These are phyloP conservation scores for Casuarina cunninghamiana DNA, from an alignment of 306 rosid species.

Conservation along the genomic window DNA sequence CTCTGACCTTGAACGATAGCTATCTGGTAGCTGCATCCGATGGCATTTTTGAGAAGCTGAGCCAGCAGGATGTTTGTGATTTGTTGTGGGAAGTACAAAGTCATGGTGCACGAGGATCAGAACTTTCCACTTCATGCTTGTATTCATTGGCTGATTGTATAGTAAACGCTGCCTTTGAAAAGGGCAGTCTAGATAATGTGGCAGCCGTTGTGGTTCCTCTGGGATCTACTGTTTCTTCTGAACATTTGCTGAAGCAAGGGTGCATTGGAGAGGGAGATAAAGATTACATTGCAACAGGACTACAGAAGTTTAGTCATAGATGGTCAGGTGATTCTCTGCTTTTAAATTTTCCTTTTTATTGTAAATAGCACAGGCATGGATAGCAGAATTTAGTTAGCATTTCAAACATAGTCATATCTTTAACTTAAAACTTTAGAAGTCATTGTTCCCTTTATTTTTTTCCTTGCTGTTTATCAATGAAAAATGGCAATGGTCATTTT, in stretches of 20 bases:
- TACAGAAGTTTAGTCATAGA: conserved; percentile 40
- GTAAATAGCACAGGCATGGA: background rate
- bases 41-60: conserved; percentile 89
- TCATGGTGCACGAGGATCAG: conserved; percentile 39
- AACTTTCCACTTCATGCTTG: conserved; percentile 58
- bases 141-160: conserved; percentile 80
- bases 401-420: background rate
- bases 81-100: conserved; percentile 71
- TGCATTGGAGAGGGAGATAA: conserved; percentile 44
- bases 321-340: conserved; percentile 55
- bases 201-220: conserved; percentile 90
- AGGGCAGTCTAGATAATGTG: conserved; percentile 88
- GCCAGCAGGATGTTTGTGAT: conserved; percentile 89
- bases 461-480: background rate
- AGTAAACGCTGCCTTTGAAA: conserved; percentile 62
- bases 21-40: conserved; percentile 93
- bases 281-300: conserved; percentile 35
- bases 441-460: background rate
- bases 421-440: background rate
- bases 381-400: background rate
- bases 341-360: conserved; percentile 8
- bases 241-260: conserved; percentile 34
- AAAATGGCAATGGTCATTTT: background rate
- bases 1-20: conserved; percentile 82
- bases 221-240: conserved; percentile 42